Percentiles rank a stretch among this genome's conserved stretches.
Evolutionary conservation across 306 rosid genomes (phyloP).

Genomic region (Prunus fruticosa): DNA sequence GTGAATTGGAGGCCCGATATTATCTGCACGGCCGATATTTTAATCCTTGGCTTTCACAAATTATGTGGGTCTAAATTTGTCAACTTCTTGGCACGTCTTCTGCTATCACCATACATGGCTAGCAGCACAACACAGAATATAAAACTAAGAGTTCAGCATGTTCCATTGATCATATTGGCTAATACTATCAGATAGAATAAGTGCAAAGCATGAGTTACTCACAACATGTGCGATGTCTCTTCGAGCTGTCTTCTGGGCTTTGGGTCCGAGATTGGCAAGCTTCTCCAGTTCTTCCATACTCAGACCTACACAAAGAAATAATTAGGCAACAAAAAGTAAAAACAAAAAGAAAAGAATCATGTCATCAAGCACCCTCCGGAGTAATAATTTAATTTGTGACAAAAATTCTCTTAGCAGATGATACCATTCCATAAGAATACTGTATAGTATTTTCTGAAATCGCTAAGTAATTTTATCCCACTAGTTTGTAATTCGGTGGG

Average conservation of each 20-base stretch:
- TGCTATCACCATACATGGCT: background rate
- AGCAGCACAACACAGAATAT: background rate
- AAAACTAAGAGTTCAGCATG: background rate
- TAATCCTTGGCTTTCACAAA: too few species aligned
- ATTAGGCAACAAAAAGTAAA: background rate
- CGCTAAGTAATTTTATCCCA: too few species aligned
- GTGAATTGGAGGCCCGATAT: too few species aligned
- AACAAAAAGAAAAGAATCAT: background rate
- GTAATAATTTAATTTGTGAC: background rate
- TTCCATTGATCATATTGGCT: background rate
- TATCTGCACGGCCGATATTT: too few species aligned
- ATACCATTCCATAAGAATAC: background rate
- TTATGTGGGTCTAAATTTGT: background rate
- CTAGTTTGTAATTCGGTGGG: too few species aligned
- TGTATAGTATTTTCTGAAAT: background rate
- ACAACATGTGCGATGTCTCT: constrained; percentile 92
- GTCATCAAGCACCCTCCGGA: background rate
- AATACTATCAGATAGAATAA: background rate
- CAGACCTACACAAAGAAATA: constrained; percentile 49
- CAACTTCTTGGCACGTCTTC: background rate
- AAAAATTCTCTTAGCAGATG: background rate
- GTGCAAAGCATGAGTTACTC: constrained; percentile 37
- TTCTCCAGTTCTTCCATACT: constrained; percentile 66
- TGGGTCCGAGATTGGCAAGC: constrained; percentile 68
- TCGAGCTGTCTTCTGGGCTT: constrained; percentile 84